Evolutionary conservation across 2,329 filamentous ascomycete species (phyloP), one percentile per base, ranked within the genome.

Genomic region (Clonostachys sp.): DNA sequence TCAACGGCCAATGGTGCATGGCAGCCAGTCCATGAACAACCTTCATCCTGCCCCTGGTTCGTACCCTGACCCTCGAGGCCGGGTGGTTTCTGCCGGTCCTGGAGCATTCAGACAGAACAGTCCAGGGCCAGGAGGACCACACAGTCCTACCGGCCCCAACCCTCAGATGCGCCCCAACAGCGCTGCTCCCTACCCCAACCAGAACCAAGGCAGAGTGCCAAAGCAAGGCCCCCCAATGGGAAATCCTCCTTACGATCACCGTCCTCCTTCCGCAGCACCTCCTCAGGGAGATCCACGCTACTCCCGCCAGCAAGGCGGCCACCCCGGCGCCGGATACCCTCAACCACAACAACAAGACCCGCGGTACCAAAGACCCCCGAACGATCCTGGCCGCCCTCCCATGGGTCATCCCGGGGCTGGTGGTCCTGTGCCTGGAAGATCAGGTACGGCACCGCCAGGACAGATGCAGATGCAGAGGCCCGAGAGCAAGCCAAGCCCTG

Each of bases 61-160:
- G 63, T 61, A 36, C 66, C 68, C 13, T 54, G 69, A 75, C 51
- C 62, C 64, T 20, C 70, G 72, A 10, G 66, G 65, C 36, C 73
- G 75, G 43, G 61, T 70, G 14, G 57, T 62, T 12, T 74, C 73
- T 10, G 63, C 66, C 14, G 71, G 73, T 16, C 73, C 50, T n/a
- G 54, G 50, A n/a, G 70, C 64, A 2, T 73, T 75, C 51, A 62
- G 69, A 30, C 64, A 70, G 44, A 57, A 62, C 12, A 74, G 60
- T 36, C 55, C 65, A 16, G 50, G 48, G 10, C 50, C 47, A 12
- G 30, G 45, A 9, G 47, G 48, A 24, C 48, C 49, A n/a, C 16
- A 46, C 47, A 13, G 50, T 50, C 16, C 53, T 51, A 33, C 51
- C 51, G 14, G 46, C 39, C 13, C 38, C 35, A 35, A 44, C 43